Conservation (phyloP, 208 protist species). For the Trypanosoma melophagium region DNA sequence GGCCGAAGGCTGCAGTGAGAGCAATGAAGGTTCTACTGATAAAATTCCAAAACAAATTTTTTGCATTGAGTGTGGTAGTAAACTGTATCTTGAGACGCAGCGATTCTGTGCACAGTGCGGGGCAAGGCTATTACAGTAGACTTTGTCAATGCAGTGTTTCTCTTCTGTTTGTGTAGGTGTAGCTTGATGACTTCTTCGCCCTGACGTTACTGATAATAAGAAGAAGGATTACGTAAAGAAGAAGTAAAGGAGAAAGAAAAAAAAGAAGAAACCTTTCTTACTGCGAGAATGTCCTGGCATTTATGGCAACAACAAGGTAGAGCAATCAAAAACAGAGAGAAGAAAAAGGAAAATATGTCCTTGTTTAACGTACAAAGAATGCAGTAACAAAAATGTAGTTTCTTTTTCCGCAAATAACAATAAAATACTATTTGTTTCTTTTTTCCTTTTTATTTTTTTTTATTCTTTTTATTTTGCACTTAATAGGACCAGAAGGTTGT, state of each 20-base stretch:
- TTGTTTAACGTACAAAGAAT: no score
- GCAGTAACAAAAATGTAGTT: no score
- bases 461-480: not conserved
- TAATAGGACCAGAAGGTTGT: not conserved
- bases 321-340: no score
- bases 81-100: slow-evolving; percentile 26
- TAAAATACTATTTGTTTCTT: slow-evolving; percentile 2
- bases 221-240: no score
- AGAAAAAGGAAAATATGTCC: not conserved
- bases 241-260: no score
- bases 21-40: not conserved
- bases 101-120: slow-evolving; percentile 75
- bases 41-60: slow-evolving; percentile 27
- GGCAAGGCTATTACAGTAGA: slow-evolving; percentile 33
- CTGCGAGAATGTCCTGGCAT: no score
- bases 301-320: no score
- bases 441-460: slow-evolving; percentile 2
- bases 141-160: not conserved
- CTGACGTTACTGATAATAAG: no score
- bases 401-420: slow-evolving; percentile 8
- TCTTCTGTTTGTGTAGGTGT: no score
- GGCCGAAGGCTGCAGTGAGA: not conserved
- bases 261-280: no score
- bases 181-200: no score
- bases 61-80: slow-evolving; percentile 68